Evolutionary conservation across 2,329 filamentous ascomycete genomes (phyloP).

Genomic region (Trichoderma brevicompactum): DNA sequence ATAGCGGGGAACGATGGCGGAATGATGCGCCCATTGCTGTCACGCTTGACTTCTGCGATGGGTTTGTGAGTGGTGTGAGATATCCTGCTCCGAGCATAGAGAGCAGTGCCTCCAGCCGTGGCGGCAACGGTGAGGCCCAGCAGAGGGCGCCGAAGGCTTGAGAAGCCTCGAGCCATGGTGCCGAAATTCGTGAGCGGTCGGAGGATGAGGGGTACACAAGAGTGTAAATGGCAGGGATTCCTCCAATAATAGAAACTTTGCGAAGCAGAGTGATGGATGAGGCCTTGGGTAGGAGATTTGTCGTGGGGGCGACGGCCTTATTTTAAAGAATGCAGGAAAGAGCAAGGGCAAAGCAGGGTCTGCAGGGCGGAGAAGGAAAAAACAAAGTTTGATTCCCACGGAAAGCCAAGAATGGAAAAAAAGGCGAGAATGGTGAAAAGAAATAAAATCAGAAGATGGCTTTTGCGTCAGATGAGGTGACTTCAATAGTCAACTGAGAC

Average conservation of each 20-base stretch:
- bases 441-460: constrained; percentile 11
- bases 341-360: neutral
- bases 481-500: constrained; percentile 18
- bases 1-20: constrained; percentile 44
- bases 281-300: constrained; percentile 1
- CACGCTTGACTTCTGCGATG: constrained; percentile 44
- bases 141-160: constrained; percentile 43
- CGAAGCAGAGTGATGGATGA: neutral
- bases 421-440: constrained; percentile 12
- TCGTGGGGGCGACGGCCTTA: constrained; percentile 5
- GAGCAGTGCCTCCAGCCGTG: constrained; percentile 39
- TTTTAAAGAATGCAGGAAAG: constrained; percentile 2
- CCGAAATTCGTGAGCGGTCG: neutral
- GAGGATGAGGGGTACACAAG: neutral
- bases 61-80: constrained; percentile 42
- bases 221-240: neutral
- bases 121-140: constrained; percentile 40
- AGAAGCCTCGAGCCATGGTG: constrained; percentile 44
- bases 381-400: neutral
- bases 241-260: neutral
- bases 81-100: constrained; percentile 40
- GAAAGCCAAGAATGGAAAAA: constrained; percentile 22
- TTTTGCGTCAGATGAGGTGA: constrained; percentile 27
- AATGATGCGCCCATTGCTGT: constrained; percentile 44
- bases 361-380: neutral